A percentile compares a stretch with the other conserved stretches of the same genome.
Evolutionary conservation across 192 early-diverging fungal genomes (phyloP).

Genomic region (Helicostylum pulchrum): DNA sequence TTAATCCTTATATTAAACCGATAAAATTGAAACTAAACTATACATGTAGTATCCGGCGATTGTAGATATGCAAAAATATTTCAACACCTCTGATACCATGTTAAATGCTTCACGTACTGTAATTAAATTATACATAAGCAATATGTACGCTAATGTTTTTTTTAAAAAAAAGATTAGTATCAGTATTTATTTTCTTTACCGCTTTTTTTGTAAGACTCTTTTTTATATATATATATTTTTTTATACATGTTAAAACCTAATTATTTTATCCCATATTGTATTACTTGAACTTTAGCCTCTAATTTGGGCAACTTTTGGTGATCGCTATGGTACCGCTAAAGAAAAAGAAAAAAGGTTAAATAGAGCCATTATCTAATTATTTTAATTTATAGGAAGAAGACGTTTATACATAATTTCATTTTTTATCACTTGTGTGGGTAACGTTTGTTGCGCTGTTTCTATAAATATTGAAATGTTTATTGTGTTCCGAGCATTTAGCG

Average conservation of each 20-base stretch:
- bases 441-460: constrained; percentile 29
- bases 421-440: constrained; percentile 18
- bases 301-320: constrained; percentile 28
- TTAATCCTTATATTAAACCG: background rate
- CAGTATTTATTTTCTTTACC: constrained; percentile 29
- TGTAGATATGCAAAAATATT: constrained; percentile 18
- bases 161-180: constrained; percentile 5
- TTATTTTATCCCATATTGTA: background rate
- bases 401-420: constrained; percentile 27
- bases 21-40: background rate
- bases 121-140: background rate
- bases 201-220: constrained; percentile 27
- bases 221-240: no score
- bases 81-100: constrained; percentile 22
- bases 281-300: constrained; percentile 12
- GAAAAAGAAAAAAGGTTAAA: no score
- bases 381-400: constrained; percentile 6
- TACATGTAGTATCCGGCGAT: constrained; percentile 24
- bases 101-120: constrained; percentile 31
- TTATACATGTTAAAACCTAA: no score
- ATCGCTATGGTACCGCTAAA: background rate
- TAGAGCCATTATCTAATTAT: no score
- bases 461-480: constrained; percentile 27
- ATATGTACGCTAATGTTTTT: background rate
- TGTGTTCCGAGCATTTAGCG: constrained; percentile 25